Evolutionary conservation across 2,329 filamentous ascomycete species (phyloP).

Genomic region (Didymella pinodella): DNA sequence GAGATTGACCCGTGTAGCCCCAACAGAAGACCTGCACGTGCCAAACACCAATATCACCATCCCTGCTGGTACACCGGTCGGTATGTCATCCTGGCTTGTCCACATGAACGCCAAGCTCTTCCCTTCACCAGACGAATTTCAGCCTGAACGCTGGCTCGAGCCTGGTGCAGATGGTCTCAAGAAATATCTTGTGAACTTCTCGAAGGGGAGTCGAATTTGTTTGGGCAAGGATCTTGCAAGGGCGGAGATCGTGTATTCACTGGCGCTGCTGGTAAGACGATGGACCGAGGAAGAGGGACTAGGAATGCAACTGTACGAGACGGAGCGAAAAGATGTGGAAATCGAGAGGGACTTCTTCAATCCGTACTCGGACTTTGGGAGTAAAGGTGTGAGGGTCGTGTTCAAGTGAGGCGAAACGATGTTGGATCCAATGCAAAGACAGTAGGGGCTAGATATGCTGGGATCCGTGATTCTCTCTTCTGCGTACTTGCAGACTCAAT

Average conservation of each 20-base stretch:
- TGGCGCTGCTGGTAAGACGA: constrained; percentile 22
- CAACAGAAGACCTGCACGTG: constrained; percentile 27
- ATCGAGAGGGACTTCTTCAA: constrained; percentile 38
- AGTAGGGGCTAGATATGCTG: background rate
- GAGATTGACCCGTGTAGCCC: constrained; percentile 30
- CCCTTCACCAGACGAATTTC: constrained; percentile 29
- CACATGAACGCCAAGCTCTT: constrained; percentile 34
- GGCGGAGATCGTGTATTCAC: constrained; percentile 31
- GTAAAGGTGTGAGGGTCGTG: background rate
- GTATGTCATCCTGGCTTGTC: constrained; percentile 31
- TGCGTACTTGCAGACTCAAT: background rate
- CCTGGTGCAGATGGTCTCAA: constrained; percentile 27
- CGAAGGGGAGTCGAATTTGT: constrained; percentile 51
- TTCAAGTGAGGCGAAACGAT: background rate
- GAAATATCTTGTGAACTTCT: constrained; percentile 51
- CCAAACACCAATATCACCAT: constrained; percentile 19
- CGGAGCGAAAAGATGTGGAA: constrained; percentile 30
- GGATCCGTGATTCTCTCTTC: background rate
- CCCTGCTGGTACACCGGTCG: constrained; percentile 35
- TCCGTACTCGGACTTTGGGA: constrained; percentile 15
- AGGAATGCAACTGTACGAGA: constrained; percentile 34
- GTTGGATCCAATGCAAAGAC: too few relatives aligned
- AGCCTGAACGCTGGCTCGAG: constrained; percentile 42
- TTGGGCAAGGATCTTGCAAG: constrained; percentile 51
- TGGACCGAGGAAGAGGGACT: constrained; percentile 5